A percentile compares a stretch with the other conserved stretches of the same genome.
Evolutionary conservation across 345 rosid species (phyloP).

Genomic region (Citrus medica): DNA sequence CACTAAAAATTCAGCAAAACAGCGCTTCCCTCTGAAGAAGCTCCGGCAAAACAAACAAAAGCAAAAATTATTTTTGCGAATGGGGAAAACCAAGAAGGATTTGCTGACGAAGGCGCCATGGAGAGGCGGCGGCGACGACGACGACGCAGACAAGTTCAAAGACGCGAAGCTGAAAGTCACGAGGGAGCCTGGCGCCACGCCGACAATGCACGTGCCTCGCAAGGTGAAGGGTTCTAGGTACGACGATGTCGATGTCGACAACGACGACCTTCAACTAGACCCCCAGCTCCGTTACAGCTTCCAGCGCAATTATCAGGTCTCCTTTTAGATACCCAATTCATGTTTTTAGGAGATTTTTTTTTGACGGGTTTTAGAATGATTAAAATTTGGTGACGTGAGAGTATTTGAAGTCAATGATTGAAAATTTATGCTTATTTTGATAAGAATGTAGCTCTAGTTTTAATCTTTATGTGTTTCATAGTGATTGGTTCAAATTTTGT

Average conservation of each 20-base stretch:
- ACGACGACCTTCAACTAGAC: constrained; percentile 65
- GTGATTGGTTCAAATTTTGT: neutral
- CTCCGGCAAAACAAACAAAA: no score
- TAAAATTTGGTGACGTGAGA: neutral
- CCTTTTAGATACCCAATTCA: neutral
- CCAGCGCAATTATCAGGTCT: constrained; percentile 83
- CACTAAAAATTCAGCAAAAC: no score
- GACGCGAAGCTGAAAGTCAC: constrained; percentile 82
- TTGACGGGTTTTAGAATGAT: neutral
- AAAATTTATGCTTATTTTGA: neutral
- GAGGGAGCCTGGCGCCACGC: constrained; percentile 58
- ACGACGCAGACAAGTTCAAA: constrained; percentile 54
- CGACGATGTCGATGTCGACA: constrained; percentile 33
- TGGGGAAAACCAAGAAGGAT: constrained; percentile 62
- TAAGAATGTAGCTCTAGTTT: neutral
- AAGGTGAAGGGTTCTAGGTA: constrained; percentile 28
- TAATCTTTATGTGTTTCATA: neutral
- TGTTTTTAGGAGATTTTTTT: neutral
- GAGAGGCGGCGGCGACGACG: constrained; percentile 69
- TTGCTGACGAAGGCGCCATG: constrained; percentile 83
- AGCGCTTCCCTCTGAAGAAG: no score
- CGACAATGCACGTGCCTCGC: constrained; percentile 83
- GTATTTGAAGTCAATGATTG: neutral
- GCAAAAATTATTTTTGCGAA: neutral
- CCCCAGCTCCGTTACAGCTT: constrained; percentile 98